Evolutionary conservation across 768 basidiomycete genomes (phyloP).

Genomic region (Boletus pseudopeckii): DNA sequence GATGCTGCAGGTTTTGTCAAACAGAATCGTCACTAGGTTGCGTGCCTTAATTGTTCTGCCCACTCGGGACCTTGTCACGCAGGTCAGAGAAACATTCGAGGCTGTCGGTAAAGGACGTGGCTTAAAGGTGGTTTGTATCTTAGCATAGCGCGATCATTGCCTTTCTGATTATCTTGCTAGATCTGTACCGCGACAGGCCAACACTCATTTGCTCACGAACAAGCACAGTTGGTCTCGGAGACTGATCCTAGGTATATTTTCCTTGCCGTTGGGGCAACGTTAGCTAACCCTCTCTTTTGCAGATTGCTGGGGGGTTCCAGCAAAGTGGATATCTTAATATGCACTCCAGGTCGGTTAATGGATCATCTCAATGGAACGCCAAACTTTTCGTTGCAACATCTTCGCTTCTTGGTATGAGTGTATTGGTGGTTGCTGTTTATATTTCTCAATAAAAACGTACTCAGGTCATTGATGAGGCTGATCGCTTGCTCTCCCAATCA

Average conservation of each 20-base stretch:
- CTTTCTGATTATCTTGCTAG: constrained; percentile 29
- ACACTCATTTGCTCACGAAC: constrained; percentile 91
- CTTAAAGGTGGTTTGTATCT: constrained; percentile 55
- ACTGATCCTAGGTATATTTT: constrained; percentile 45
- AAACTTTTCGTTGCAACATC: constrained; percentile 89
- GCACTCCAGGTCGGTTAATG: constrained; percentile 92
- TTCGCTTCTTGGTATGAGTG: constrained; percentile 84
- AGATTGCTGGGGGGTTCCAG: constrained; percentile 84
- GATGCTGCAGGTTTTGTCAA: constrained; percentile 56
- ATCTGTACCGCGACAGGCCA: constrained; percentile 88
- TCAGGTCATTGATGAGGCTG: constrained; percentile 96
- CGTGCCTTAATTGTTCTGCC: constrained; percentile 89
- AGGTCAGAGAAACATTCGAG: constrained; percentile 93
- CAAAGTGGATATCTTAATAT: constrained; percentile 90
- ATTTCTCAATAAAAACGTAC: neutral
- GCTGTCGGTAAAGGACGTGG: constrained; percentile 79
- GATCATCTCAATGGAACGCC: constrained; percentile 88
- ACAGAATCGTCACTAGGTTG: constrained; percentile 74
- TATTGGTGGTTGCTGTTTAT: neutral
- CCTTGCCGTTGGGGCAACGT: neutral
- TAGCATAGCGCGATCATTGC: neutral
- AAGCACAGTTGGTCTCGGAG: constrained; percentile 71
- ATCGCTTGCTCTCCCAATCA: constrained; percentile 89
- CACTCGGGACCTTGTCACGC: constrained; percentile 87
- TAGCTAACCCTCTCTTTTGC: neutral